Evolutionary conservation across 2,329 filamentous ascomycete genomes (phyloP).

Genomic region (Alternaria sp.): DNA sequence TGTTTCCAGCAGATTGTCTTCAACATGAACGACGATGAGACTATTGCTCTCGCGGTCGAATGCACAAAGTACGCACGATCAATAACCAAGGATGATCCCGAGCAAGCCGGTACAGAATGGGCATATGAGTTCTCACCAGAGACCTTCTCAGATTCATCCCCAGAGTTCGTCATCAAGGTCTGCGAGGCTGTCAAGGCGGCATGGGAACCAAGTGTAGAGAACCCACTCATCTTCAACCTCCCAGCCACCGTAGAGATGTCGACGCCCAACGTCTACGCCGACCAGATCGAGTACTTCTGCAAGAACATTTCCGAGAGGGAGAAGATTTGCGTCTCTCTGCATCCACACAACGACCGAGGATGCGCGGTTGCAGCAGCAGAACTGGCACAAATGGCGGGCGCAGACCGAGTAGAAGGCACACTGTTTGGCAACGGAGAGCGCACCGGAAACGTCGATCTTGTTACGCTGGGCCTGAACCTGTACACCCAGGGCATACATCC

Average conservation of each 20-base stretch:
- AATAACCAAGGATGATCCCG: slow-evolving; percentile 82
- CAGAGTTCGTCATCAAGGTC: slow-evolving; percentile 81
- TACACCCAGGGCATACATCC: slow-evolving; percentile 92
- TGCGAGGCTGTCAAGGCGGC: slow-evolving; percentile 94
- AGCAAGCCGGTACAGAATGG: slow-evolving; percentile 69
- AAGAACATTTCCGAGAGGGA: slow-evolving; percentile 82
- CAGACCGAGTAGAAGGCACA: slow-evolving; percentile 91
- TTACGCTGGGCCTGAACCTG: slow-evolving; percentile 90
- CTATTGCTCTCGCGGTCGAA: slow-evolving; percentile 79
- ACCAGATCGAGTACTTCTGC: slow-evolving; percentile 97
- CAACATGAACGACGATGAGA: slow-evolving; percentile 83
- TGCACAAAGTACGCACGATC: slow-evolving; percentile 88
- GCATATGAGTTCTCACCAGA: slow-evolving; percentile 85
- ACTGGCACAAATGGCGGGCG: slow-evolving; percentile 94
- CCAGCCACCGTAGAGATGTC: slow-evolving; percentile 95
- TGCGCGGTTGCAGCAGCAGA: slow-evolving; percentile 90
- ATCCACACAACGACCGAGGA: slow-evolving; percentile 94
- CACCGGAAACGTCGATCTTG: slow-evolving; percentile 93
- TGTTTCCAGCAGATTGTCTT: slow-evolving; percentile 96
- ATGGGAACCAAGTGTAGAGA: slow-evolving; percentile 82
- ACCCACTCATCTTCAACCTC: slow-evolving; percentile 94
- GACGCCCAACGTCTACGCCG: slow-evolving; percentile 94
- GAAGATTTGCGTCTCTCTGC: slow-evolving; percentile 87
- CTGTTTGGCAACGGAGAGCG: slow-evolving; percentile 95
- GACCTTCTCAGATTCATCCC: slow-evolving; percentile 87